phyloP scores from a whole-genome alignment of 768 basidiomycete species.

The Lactifluus hygrophoroides region DNA sequence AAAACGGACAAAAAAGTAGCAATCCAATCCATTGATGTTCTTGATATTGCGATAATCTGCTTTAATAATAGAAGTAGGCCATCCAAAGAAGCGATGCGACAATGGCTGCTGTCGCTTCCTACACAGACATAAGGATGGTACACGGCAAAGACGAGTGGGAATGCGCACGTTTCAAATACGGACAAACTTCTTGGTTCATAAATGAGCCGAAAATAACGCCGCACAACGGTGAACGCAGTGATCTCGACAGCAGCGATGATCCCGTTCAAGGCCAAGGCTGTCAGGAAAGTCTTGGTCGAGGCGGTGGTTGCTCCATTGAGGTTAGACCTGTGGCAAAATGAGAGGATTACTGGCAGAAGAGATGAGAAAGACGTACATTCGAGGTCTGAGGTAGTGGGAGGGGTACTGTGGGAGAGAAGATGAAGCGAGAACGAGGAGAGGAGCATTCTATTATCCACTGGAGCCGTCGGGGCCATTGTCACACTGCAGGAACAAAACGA shows the following conservation, averaged over 20 bases:
- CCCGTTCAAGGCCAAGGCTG: slow-evolving; percentile 79
- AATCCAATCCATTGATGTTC: slow-evolving; percentile 73
- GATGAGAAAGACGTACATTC: slow-evolving; percentile 4
- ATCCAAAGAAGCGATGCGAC: slow-evolving; percentile 41
- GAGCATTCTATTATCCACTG: background rate
- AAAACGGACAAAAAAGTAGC: slow-evolving; percentile 91
- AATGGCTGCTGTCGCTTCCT: slow-evolving; percentile 57
- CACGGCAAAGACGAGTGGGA: background rate
- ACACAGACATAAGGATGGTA: background rate
- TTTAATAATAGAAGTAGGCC: slow-evolving; percentile 60
- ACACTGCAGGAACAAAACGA: too few species aligned
- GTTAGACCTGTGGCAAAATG: slow-evolving; percentile 29
- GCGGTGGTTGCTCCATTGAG: slow-evolving; percentile 43
- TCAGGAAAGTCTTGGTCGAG: slow-evolving; percentile 71
- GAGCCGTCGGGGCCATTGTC: background rate
- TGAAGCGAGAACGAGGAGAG: background rate
- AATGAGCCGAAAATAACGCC: slow-evolving; percentile 79
- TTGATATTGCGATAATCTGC: slow-evolving; percentile 57
- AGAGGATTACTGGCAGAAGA: background rate
- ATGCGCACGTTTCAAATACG: slow-evolving; percentile 39
- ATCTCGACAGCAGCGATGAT: slow-evolving; percentile 67
- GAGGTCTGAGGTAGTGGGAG: background rate
- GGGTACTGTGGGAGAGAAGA: background rate
- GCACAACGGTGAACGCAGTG: slow-evolving; percentile 68
- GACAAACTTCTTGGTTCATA: slow-evolving; percentile 81